Evolutionary conservation across 2,329 filamentous ascomycete species (phyloP).

Genomic region (Verticillium albo-atrum): DNA sequence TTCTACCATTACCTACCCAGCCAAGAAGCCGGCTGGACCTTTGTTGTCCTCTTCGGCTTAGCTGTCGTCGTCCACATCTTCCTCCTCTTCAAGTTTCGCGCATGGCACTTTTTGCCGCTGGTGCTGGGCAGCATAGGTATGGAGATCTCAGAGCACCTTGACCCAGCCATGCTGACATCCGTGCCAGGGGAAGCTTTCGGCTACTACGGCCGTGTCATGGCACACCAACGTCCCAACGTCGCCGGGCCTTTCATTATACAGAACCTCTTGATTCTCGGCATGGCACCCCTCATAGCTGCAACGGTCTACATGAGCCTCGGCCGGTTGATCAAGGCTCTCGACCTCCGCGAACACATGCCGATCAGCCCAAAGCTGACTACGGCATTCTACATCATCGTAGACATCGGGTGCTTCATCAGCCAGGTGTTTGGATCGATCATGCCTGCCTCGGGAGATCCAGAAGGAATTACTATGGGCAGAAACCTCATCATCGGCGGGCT

Average conservation of each 20-base stretch:
- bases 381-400: constrained; percentile 43
- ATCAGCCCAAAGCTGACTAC: constrained; percentile 33
- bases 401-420: constrained; percentile 36
- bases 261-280: constrained; percentile 30
- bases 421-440: constrained; percentile 30
- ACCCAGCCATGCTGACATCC: not conserved
- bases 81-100: constrained; percentile 1
- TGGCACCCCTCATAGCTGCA: constrained; percentile 34
- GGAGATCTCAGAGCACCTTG: not conserved
- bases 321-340: constrained; percentile 24
- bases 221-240: not conserved
- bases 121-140: not conserved
- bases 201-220: constrained; percentile 7
- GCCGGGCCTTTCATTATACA: constrained; percentile 28
- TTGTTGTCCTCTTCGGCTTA: constrained; percentile 6
- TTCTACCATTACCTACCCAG: constrained; percentile 7
- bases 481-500: constrained; percentile 30
- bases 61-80: not conserved
- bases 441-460: constrained; percentile 13
- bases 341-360: constrained; percentile 29
- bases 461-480: constrained; percentile 10
- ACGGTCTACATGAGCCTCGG: constrained; percentile 36
- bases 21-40: constrained; percentile 4
- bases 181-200: constrained; percentile 8
- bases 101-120: not conserved